Evolutionary conservation across 768 basidiomycete genomes (phyloP).

Genomic region (Termitomyces sp.): DNA sequence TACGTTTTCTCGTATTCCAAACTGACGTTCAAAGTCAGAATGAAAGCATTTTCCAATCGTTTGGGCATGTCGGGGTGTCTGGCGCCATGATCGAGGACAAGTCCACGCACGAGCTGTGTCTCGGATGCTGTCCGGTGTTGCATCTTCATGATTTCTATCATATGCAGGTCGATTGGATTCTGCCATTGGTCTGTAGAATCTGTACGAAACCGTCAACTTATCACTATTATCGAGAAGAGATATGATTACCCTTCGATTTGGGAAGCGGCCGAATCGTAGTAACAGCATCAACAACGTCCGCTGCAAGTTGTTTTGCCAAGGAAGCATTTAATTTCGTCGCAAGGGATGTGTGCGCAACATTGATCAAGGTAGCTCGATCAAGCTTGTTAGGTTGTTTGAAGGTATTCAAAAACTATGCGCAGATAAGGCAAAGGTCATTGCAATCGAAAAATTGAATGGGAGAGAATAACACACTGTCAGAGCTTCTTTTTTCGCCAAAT

Average conservation of each 20-base stretch:
- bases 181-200: constrained; percentile 56
- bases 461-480: constrained; percentile 53
- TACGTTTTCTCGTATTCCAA: constrained; percentile 99
- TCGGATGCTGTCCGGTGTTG: constrained; percentile 97
- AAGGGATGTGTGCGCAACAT: constrained; percentile 92
- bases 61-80: constrained; percentile 99
- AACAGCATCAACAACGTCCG: constrained; percentile 94
- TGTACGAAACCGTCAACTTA: constrained; percentile 22
- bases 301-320: constrained; percentile 83
- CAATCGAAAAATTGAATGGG: constrained; percentile 3
- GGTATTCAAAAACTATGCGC: constrained; percentile 79
- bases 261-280: constrained; percentile 74
- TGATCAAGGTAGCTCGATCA: constrained; percentile 87
- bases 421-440: constrained; percentile 2
- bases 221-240: constrained; percentile 8
- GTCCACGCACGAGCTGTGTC: constrained; percentile 90
- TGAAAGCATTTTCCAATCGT: constrained; percentile 92
- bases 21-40: constrained; percentile 94
- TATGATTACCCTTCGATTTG: constrained; percentile 47
- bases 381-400: constrained; percentile 77
- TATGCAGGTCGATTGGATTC: constrained; percentile 95
- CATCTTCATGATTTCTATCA: constrained; percentile 99
- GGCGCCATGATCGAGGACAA: constrained; percentile 96
- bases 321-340: constrained; percentile 83
- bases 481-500: constrained; percentile 96